Conservation (phyloP, 108 stramenopile genomes). For the Cyclotella cryptica region DNA sequence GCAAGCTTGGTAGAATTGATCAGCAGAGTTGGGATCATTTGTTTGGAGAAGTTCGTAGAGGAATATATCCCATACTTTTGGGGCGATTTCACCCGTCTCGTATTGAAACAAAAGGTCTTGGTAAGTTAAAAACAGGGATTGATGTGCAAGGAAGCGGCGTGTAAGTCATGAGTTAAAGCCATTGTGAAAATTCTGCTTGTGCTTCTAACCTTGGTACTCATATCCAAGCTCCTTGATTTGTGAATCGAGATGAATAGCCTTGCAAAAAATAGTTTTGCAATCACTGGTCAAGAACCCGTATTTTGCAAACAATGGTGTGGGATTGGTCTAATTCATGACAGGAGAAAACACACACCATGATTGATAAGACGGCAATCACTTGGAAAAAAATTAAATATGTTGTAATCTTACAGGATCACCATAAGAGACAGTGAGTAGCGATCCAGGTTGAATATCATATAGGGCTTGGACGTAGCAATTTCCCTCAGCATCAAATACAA, state of each 20-base stretch:
- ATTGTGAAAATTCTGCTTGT: background rate
- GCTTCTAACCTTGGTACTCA: constrained; percentile 12
- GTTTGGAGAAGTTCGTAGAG: constrained; percentile 45
- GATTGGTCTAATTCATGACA: constrained; percentile 34
- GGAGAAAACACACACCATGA: background rate
- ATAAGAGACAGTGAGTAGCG: constrained; percentile 35
- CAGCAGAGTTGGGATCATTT: constrained; percentile 36
- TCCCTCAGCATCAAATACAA: constrained; percentile 34
- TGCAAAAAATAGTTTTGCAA: constrained; percentile 44
- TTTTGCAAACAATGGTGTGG: constrained; percentile 48
- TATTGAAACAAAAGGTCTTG: constrained; percentile 31
- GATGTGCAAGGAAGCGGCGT: background rate
- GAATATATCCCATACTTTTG: constrained; percentile 51
- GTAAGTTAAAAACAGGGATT: background rate
- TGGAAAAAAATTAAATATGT: too few species aligned
- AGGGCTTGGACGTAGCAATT: constrained; percentile 33
- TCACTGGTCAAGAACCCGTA: constrained; percentile 44
- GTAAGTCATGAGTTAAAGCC: background rate
- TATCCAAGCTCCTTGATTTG: constrained; percentile 43
- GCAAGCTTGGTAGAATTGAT: constrained; percentile 37
- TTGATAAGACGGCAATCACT: too few species aligned
- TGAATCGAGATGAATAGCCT: constrained; percentile 37
- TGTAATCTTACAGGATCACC: constrained; percentile 34
- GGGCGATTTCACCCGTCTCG: constrained; percentile 46
- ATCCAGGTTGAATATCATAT: constrained; percentile 40